Base-by-base conservation (phyloP, 371 early-diverging fungal genomes). In the Sporodiniella umbellata region DNA sequence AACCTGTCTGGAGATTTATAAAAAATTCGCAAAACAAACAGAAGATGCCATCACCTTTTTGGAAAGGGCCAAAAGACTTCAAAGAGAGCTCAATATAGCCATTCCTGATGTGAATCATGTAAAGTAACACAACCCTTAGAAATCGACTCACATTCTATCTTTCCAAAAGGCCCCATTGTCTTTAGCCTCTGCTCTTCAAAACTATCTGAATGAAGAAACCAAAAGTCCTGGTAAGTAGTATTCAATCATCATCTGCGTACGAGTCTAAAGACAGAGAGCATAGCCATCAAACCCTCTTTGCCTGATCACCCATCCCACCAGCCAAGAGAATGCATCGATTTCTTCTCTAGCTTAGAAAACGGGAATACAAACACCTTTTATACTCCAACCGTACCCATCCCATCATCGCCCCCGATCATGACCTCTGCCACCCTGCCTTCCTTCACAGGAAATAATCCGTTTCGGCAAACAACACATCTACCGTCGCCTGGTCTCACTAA, bases 61-160 rank as follows among this genome's bases (percentile, higher is more conserved):
- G 31, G 82, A 90, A 24, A 80, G 83, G 28, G 94, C 92, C 8
- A 78, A 85, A 44, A 82, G 78, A 31, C 61, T 92, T 40, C 83
- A 88, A 57, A 38, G 62, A 31, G 83, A 84, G 10, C 77, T 94
- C 42, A 79, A 86, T 3, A 83, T 93, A 30, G 76, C 80, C 14
- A 89, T 95, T 47, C 96, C 96, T 5, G 72, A 68, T 31, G 79
- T 95, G 33, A 92, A 87, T 47, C 94, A 94, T 56, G 95, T 92
- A 70, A 57, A 64, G 14, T n/a, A 35, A 54, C 4, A 33, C 8
- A n/a, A 30, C 19, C 5, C 14, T 15, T 35, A 44, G 31, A 30
- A 52, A 26, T 48, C 18, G 19, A 22, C 38, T 38, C 25, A 43
- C 35, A 33, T 14, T 37, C 15, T 31, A n/a, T 25, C 42, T 44